phyloP scores from a whole-genome alignment of 495 filamentous ascomycete genomes.

The Jackrogersella minutella region DNA sequence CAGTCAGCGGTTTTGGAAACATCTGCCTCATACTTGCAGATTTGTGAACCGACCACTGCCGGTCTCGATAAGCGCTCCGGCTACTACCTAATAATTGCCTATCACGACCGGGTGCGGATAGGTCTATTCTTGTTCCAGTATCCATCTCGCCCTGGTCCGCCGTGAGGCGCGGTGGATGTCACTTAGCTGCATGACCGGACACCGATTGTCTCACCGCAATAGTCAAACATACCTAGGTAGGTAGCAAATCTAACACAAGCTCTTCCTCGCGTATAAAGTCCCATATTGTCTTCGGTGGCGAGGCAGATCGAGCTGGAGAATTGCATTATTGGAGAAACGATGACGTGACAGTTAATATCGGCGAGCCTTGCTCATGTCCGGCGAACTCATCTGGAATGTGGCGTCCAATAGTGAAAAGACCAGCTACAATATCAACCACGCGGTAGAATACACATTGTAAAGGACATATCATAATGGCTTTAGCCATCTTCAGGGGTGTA shows the following conservation, averaged over 20 bases:
- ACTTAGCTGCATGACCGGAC: background rate
- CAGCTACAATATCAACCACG: background rate
- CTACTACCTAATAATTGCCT: background rate
- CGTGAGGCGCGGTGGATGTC: background rate
- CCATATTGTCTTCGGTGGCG: background rate
- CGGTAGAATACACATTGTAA: background rate
- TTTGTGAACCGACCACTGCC: background rate
- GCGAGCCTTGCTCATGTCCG: too few relatives aligned
- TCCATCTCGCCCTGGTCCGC: background rate
- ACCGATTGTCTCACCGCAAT: background rate
- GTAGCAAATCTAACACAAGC: background rate
- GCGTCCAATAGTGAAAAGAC: background rate
- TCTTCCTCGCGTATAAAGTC: background rate
- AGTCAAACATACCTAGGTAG: background rate
- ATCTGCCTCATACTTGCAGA: background rate
- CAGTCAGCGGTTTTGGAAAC: background rate
- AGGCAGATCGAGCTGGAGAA: background rate
- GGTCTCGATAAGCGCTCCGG: background rate
- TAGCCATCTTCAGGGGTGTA: background rate
- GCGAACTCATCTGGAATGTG: background rate
- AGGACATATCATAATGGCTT: background rate
- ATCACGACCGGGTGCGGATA: background rate
- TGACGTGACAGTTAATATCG: too few relatives aligned
- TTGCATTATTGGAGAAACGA: background rate
- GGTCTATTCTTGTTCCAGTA: background rate